Base-by-base conservation (phyloP, 345 rosid species). In the Pistacia integerrima region DNA sequence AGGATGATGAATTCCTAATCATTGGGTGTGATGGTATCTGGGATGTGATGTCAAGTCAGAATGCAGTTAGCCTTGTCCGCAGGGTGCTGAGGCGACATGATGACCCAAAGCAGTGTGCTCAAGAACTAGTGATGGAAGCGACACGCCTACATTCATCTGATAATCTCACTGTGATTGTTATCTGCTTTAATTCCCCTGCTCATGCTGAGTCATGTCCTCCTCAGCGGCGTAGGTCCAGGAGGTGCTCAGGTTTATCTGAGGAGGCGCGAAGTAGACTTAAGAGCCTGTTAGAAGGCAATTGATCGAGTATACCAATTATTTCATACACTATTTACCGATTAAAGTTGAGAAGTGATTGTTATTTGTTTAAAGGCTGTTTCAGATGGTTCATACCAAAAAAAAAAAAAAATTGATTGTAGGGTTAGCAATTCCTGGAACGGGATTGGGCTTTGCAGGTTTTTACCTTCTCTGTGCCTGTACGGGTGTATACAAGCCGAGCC, bases 11-110 rank as follows among this genome's bases (percentile, higher is more conserved):
- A 66, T 94, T 94, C 79, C 69, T 94, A 70, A 91, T 94, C 59
- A 89, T 94, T 66, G 94, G 93, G 14, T 92, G 98, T 33, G 98
- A 94, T 67, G 97, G 98, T 44, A 82, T 94, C 20, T 94, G 97
- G 97, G 98, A 94, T 64, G 97, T 91, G 25, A 84, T 94, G 84
- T 62, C 90, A 18, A 93, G 95, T 80, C 91, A 91, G 80, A 57
- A 71, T 63, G 98, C 98, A 2, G 94, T 94, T 76, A 84, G 91
- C 80, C 81, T 90, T 36, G 96, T 88, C 59, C 89, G 93, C 5
- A 83, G 86, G 8, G 89, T 85, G 10, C 87, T 94, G 3, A 89
- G 88, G 69, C 82, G 86, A 67, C 92, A 89, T 20, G 20, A 84
- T 63, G 86, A 91, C 69, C 94, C 94, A 0, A 84, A 91, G 57